Percentiles rank a stretch among this genome's conserved stretches.
Conservation (phyloP, 805 yeast genomes). For the Metschnikowia anglica region DNA sequence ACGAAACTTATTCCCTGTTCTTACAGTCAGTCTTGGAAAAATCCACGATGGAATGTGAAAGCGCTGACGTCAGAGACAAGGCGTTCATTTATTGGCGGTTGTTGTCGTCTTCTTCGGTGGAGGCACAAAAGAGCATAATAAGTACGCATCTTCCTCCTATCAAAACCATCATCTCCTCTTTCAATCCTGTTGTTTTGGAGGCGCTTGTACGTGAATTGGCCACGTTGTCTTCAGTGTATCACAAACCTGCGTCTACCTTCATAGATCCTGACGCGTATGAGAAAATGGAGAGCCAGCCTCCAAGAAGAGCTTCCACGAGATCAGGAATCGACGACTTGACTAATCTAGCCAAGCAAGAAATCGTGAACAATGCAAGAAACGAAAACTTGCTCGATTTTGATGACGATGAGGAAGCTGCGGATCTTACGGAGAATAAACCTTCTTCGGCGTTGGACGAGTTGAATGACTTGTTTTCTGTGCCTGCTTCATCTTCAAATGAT, state of each 20-base stretch:
- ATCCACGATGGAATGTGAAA: constrained; percentile 64
- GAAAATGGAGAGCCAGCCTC: constrained; percentile 19
- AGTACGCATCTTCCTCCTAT: constrained; percentile 68
- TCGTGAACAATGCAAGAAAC: constrained; percentile 59
- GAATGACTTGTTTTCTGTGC: constrained; percentile 62
- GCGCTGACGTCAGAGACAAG: constrained; percentile 77
- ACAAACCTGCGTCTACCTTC: constrained; percentile 72
- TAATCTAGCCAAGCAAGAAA: constrained; percentile 73
- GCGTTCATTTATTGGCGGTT: constrained; percentile 81
- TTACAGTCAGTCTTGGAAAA: constrained; percentile 60
- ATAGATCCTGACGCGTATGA: constrained; percentile 39
- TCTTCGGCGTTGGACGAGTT: constrained; percentile 63
- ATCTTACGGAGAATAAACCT: constrained; percentile 2
- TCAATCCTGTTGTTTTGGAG: constrained; percentile 66
- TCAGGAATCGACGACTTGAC: constrained; percentile 71
- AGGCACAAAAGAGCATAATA: constrained; percentile 52
- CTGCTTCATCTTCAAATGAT: constrained; percentile 23
- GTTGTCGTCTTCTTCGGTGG: constrained; percentile 47
- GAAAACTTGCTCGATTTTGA: constrained; percentile 87
- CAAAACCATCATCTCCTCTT: constrained; percentile 65
- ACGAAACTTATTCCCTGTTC: constrained; percentile 34
- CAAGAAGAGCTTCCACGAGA: constrained; percentile 15
- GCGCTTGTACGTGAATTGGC: constrained; percentile 74
- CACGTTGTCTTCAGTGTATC: constrained; percentile 85
- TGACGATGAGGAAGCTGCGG: constrained; percentile 46